These are phyloP conservation scores for Epichloe brachyelytri DNA, from an alignment of 2,329 filamentous ascomycete species.

Conservation along the genomic window DNA sequence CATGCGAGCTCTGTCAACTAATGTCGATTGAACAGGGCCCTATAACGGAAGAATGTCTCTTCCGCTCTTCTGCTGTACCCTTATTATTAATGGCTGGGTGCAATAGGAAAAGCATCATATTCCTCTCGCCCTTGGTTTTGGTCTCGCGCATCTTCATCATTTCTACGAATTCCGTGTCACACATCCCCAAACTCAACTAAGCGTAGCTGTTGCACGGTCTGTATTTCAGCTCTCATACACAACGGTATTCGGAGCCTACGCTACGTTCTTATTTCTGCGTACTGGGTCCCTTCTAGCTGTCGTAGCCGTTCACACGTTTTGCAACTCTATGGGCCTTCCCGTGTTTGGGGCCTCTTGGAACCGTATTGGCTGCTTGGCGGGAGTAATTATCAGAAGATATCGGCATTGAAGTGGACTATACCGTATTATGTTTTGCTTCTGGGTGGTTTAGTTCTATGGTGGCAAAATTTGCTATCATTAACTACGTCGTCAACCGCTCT, in stretches of 20 bases:
- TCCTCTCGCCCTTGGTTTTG: conserved; percentile 76
- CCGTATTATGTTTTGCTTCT: conserved; percentile 70
- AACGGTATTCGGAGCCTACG: conserved; percentile 85
- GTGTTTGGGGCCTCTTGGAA: conserved; percentile 69
- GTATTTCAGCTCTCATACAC: conserved; percentile 82
- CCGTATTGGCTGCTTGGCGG: conserved; percentile 26
- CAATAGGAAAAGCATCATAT: conserved; percentile 48
- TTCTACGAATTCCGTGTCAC: conserved; percentile 87
- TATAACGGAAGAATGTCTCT: conserved; percentile 85
- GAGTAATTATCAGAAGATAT: conserved; percentile 12
- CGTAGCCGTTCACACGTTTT: conserved; percentile 71
- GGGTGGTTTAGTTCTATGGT: conserved; percentile 59
- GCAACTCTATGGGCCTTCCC: conserved; percentile 81
- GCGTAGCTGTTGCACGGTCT: conserved; percentile 54
- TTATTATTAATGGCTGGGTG: conserved; percentile 62
- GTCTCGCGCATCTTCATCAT: conserved; percentile 87
- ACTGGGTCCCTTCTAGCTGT: conserved; percentile 70
- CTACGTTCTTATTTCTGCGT: conserved; percentile 75
- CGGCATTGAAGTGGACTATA: conserved; percentile 48
- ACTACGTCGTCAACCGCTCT: conserved; percentile 39
- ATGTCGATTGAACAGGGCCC: conserved; percentile 50
- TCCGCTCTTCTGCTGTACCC: conserved; percentile 75
- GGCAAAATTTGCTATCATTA: conserved; percentile 54
- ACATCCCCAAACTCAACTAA: conserved; percentile 54
- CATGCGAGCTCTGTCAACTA: neutral